A percentile compares a stretch with the other conserved stretches of the same genome.
Evolutionary conservation across 495 filamentous ascomycete genomes (phyloP).

Genomic region (Cenococcum geophilum): DNA sequence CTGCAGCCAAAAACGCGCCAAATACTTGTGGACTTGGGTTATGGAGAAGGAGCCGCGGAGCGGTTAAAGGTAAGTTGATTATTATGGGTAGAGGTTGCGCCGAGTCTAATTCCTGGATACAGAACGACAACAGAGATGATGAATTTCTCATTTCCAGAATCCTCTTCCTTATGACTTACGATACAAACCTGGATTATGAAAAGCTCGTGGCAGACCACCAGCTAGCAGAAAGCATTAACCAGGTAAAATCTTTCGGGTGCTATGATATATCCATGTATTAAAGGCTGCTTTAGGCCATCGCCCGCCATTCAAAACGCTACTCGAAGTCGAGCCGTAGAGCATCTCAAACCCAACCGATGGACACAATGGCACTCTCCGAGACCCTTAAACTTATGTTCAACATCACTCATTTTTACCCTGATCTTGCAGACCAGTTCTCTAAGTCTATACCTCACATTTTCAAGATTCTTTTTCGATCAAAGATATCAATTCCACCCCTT

Average conservation of each 20-base stretch:
- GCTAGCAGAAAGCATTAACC: conserved; percentile 62
- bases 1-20: conserved; percentile 66
- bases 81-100: not conserved
- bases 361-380: conserved; percentile 74
- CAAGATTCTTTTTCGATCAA: conserved; percentile 57
- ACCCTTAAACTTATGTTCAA: conserved; percentile 88
- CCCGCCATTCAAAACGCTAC: conserved; percentile 59
- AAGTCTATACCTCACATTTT: conserved; percentile 64
- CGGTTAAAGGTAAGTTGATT: conserved; percentile 54
- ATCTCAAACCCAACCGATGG: conserved; percentile 45
- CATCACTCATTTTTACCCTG: conserved; percentile 63
- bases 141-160: conserved; percentile 83
- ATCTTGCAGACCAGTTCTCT: conserved; percentile 54
- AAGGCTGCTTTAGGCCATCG: conserved; percentile 46
- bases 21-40: conserved; percentile 73
- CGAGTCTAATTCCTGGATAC: not conserved
- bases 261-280: not conserved
- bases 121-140: conserved; percentile 72
- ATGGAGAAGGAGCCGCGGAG: conserved; percentile 61
- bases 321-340: conserved; percentile 36
- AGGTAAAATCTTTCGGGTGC: conserved; percentile 36
- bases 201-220: conserved; percentile 62
- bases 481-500: conserved; percentile 52
- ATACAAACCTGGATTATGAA: conserved; percentile 62
- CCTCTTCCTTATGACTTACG: conserved; percentile 80